Evolutionary conservation across 2,329 filamentous ascomycete species (phyloP).

Genomic region (Fusarium compactum): DNA sequence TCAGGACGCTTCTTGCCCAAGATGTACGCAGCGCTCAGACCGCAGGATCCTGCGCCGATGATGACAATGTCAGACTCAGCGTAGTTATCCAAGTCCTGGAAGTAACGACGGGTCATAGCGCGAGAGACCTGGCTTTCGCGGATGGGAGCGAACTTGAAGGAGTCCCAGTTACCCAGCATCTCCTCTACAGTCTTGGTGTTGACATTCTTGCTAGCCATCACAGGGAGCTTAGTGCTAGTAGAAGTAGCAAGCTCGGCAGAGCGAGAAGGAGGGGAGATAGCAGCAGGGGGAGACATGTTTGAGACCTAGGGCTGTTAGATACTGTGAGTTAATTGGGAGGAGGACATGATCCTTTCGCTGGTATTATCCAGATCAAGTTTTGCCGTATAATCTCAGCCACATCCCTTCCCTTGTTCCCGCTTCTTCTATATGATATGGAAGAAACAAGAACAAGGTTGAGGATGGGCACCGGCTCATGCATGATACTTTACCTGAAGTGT

Average conservation of each 20-base stretch:
- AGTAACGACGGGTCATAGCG: conserved; percentile 95
- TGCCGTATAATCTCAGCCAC: conserved; percentile 89
- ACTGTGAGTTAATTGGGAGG: conserved; percentile 54
- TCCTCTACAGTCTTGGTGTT: conserved; percentile 50
- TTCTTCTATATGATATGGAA: neutral
- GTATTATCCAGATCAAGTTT: conserved; percentile 99
- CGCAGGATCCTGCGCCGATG: conserved; percentile 89
- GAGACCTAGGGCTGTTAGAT: conserved; percentile 49
- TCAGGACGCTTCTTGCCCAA: conserved; percentile 87
- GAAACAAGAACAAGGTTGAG: conserved; percentile 17
- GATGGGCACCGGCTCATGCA: conserved; percentile 73
- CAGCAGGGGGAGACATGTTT: conserved; percentile 77
- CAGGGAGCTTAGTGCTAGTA: conserved; percentile 36
- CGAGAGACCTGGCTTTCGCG: conserved; percentile 92
- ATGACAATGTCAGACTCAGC: conserved; percentile 96
- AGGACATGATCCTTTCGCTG: conserved; percentile 99
- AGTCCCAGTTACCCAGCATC: conserved; percentile 82
- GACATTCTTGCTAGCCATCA: conserved; percentile 35
- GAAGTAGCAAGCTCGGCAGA: conserved; percentile 58
- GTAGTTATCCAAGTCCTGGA: conserved; percentile 86
- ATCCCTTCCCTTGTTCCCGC: conserved; percentile 30
- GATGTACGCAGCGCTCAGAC: conserved; percentile 85
- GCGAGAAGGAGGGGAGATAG: conserved; percentile 69
- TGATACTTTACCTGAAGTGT: conserved; percentile 59
- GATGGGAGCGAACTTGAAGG: conserved; percentile 86